Conservation (phyloP, 768 basidiomycete genomes). For the Tricholoma bakamatsutake region DNA sequence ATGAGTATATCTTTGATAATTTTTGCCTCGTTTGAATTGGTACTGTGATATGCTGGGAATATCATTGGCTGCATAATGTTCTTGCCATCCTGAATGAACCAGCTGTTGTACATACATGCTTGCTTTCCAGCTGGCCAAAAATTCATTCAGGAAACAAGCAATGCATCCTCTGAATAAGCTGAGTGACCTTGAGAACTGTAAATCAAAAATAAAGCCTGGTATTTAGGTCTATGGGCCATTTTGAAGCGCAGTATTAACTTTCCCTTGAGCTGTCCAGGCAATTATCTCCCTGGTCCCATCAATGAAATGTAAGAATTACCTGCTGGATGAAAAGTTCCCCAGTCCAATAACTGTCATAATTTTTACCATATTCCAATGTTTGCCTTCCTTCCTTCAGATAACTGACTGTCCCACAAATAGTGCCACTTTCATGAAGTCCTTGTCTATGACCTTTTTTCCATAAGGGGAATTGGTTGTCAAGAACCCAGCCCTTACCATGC, state of each 20-base stretch:
- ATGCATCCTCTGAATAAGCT: conserved; percentile 30
- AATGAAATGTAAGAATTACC: conserved; percentile 7
- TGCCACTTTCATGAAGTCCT: neutral
- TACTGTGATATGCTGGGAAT: neutral
- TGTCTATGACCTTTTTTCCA: neutral
- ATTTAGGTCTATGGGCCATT: neutral
- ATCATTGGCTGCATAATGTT: neutral
- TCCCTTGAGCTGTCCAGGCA: conserved; percentile 1
- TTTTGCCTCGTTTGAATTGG: neutral
- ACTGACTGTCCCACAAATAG: conserved; percentile 7
- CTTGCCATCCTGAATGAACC: neutral
- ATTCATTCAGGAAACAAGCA: conserved; percentile 30
- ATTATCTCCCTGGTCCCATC: too few species aligned
- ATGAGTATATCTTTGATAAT: neutral
- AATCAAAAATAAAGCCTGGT: conserved; percentile 1
- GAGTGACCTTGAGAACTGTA: neutral
- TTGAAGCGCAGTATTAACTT: neutral
- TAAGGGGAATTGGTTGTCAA: conserved; percentile 3
- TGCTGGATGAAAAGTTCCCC: conserved; percentile 21
- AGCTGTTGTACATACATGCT: neutral
- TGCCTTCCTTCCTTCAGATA: neutral
- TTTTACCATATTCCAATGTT: too few species aligned
- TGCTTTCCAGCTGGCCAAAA: conserved; percentile 28
- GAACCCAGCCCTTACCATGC: conserved; percentile 20
- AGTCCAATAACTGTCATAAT: conserved; percentile 19